Evolutionary conservation across 768 basidiomycete genomes (phyloP).

Genomic region (Xerocomellus dryophilus): DNA sequence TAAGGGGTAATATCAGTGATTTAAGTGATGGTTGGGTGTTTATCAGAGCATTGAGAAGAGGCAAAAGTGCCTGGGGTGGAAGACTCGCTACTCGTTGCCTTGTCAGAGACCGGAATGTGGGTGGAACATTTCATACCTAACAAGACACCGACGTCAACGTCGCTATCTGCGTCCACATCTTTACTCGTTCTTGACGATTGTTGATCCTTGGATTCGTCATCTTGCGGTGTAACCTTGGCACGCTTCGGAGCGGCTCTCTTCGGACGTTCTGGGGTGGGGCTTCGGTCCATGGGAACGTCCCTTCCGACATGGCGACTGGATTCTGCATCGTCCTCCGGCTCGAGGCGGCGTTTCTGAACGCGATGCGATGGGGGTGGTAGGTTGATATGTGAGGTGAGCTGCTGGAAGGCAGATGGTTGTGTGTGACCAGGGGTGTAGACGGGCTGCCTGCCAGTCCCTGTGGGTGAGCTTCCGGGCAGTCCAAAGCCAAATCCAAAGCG

Average conservation of each 20-base stretch:
- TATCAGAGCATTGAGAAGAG: slow-evolving; percentile 67
- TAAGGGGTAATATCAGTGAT: slow-evolving; percentile 65
- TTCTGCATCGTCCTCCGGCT: slow-evolving; percentile 65
- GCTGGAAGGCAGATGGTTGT: slow-evolving; percentile 50
- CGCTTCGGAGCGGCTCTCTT: slow-evolving; percentile 71
- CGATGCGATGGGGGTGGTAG: slow-evolving; percentile 41
- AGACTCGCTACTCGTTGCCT: slow-evolving; percentile 57
- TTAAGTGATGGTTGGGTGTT: slow-evolving; percentile 69
- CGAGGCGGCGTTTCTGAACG: slow-evolving; percentile 61
- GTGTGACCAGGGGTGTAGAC: slow-evolving; percentile 38
- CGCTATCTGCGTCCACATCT: slow-evolving; percentile 36
- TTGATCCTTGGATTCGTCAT: slow-evolving; percentile 39
- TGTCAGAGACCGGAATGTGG: slow-evolving; percentile 7
- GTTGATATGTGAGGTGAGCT: slow-evolving; percentile 50
- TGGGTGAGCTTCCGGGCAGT: slow-evolving; percentile 44
- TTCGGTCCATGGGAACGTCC: slow-evolving; percentile 80
- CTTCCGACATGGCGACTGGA: slow-evolving; percentile 33
- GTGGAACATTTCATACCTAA: slow-evolving; percentile 52
- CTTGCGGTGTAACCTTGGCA: slow-evolving; percentile 33
- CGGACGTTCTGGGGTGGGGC: slow-evolving; percentile 77
- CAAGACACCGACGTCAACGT: slow-evolving; percentile 72
- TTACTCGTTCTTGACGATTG: slow-evolving; percentile 50
- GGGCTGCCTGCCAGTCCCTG: slow-evolving; percentile 46
- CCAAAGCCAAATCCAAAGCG: slow-evolving; percentile 76
- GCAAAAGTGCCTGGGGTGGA: slow-evolving; percentile 72